These are phyloP conservation scores for Monosporascus sp. DNA, from an alignment of 2,329 filamentous ascomycete genomes.

Conservation along the genomic window DNA sequence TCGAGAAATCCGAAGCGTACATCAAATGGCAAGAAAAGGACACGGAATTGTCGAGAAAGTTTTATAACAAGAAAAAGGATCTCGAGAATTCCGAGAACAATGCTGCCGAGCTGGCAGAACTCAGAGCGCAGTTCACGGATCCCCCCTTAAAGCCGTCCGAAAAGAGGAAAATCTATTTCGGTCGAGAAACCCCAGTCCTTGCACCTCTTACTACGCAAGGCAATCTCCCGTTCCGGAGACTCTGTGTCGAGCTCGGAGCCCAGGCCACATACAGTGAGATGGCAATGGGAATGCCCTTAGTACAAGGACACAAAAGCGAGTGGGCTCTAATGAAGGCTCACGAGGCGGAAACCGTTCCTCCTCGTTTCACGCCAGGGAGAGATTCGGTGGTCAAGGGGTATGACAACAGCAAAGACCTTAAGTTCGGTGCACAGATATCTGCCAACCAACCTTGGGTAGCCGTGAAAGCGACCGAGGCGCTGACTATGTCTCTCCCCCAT, in stretches of 20 bases:
- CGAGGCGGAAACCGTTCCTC: conserved; percentile 70
- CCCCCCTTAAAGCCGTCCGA: conserved; percentile 86
- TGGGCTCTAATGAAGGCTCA: conserved; percentile 96
- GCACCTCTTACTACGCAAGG: conserved; percentile 95
- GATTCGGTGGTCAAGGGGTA: conserved; percentile 64
- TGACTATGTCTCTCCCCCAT: conserved; percentile 71
- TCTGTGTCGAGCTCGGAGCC: conserved; percentile 84
- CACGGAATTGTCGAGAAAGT: conserved; percentile 40
- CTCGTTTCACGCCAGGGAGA: conserved; percentile 53
- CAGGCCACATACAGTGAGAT: conserved; percentile 97
- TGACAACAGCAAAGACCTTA: conserved; percentile 75
- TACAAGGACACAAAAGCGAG: conserved; percentile 86
- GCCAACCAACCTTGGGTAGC: conserved; percentile 89
- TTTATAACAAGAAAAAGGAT: conserved; percentile 40
- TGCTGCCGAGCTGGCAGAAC: conserved; percentile 48
- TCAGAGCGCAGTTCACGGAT: conserved; percentile 76
- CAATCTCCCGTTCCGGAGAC: conserved; percentile 86
- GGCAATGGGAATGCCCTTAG: conserved; percentile 84
- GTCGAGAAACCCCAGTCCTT: conserved; percentile 85
- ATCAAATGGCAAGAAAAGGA: conserved; percentile 72
- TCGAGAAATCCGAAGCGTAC: conserved; percentile 70
- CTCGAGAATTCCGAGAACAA: conserved; percentile 33
- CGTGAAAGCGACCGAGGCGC: conserved; percentile 77
- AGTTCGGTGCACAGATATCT: conserved; percentile 88
- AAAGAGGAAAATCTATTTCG: conserved; percentile 91